Evolutionary conservation across 345 rosid species (phyloP).

Genomic region (Capsella bursapastoris): DNA sequence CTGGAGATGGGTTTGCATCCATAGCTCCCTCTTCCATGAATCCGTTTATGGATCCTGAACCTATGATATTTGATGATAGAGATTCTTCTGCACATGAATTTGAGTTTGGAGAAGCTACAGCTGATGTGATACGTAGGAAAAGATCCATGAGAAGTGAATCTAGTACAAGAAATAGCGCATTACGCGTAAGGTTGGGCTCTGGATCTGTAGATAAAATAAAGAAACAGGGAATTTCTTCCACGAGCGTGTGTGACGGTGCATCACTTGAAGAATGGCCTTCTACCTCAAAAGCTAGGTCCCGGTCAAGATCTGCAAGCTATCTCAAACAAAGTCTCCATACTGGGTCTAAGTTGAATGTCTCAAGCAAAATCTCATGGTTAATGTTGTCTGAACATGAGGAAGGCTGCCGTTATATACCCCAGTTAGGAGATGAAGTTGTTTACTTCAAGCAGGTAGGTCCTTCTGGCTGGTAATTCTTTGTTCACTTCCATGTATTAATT

Average conservation of each 20-base stretch:
- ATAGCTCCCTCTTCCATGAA: slow-evolving; percentile 41
- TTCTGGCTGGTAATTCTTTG: slow-evolving; percentile 13
- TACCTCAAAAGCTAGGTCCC: slow-evolving; percentile 56
- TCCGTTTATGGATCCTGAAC: slow-evolving; percentile 42
- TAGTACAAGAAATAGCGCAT: slow-evolving; percentile 39
- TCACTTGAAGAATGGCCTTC: slow-evolving; percentile 67
- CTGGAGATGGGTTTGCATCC: slow-evolving; percentile 42
- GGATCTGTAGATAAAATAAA: slow-evolving; percentile 50
- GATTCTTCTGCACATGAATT: slow-evolving; percentile 42
- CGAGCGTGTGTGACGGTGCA: slow-evolving; percentile 44
- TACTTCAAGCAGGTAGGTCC: slow-evolving; percentile 80
- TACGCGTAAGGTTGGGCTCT: slow-evolving; percentile 48
- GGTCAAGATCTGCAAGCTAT: slow-evolving; percentile 62
- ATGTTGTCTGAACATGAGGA: slow-evolving; percentile 84
- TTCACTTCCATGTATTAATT: slow-evolving; percentile 12
- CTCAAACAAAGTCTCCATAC: slow-evolving; percentile 39
- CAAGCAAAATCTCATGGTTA: slow-evolving; percentile 76
- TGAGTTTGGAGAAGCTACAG: slow-evolving; percentile 48
- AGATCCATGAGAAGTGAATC: slow-evolving; percentile 65
- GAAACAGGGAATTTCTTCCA: slow-evolving; percentile 45
- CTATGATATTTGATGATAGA: slow-evolving; percentile 35
- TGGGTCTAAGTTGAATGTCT: slow-evolving; percentile 49
- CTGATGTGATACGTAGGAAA: slow-evolving; percentile 64
- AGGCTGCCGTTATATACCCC: slow-evolving; percentile 91
- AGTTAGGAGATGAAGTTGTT: slow-evolving; percentile 87